phyloP scores from a whole-genome alignment of 345 rosid genomes.

The Gossypium arboreum region DNA sequence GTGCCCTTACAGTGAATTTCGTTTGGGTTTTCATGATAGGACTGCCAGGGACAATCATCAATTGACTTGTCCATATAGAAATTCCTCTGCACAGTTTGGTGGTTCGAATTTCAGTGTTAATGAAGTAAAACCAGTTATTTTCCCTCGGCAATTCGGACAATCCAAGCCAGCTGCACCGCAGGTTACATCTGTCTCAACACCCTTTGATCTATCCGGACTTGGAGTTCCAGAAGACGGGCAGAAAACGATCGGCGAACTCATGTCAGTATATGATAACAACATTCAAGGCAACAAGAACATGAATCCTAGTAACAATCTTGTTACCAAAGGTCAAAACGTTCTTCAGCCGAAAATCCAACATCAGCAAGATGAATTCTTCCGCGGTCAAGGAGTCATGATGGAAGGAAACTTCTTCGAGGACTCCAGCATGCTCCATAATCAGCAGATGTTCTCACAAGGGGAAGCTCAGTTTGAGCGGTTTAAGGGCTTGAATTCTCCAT shows the following conservation, averaged over 20 bases:
- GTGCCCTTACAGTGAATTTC: slow-evolving; percentile 64
- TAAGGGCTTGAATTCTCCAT: slow-evolving; percentile 40
- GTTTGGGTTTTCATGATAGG: slow-evolving; percentile 68
- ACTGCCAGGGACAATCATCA: slow-evolving; percentile 74
- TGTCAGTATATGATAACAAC: slow-evolving; percentile 71
- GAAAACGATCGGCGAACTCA: slow-evolving; percentile 75
- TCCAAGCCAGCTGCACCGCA: slow-evolving; percentile 39
- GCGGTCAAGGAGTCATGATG: slow-evolving; percentile 40
- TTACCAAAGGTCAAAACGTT: slow-evolving; percentile 37
- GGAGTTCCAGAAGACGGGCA: slow-evolving; percentile 97
- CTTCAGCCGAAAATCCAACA: slow-evolving; percentile 49
- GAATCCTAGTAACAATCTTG: slow-evolving; percentile 24
- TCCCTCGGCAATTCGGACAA: slow-evolving; percentile 47
- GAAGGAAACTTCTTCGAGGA: slow-evolving; percentile 58
- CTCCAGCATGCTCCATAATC: slow-evolving; percentile 41
- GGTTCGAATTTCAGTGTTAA: slow-evolving; percentile 58
- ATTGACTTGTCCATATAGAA: slow-evolving; percentile 50
- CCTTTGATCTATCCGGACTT: slow-evolving; percentile 59
- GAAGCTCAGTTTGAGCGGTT: slow-evolving; percentile 44
- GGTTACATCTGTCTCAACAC: slow-evolving; percentile 33
- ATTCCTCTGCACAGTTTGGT: slow-evolving; percentile 43
- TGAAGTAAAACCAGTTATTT: slow-evolving; percentile 78
- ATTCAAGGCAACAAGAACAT: slow-evolving; percentile 48
- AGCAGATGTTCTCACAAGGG: slow-evolving; percentile 48
- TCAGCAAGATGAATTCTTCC: slow-evolving; percentile 52